These are phyloP conservation scores for Pythium utonaiense DNA, from an alignment of 352 stramenopile genomes.

Conservation along the genomic window DNA sequence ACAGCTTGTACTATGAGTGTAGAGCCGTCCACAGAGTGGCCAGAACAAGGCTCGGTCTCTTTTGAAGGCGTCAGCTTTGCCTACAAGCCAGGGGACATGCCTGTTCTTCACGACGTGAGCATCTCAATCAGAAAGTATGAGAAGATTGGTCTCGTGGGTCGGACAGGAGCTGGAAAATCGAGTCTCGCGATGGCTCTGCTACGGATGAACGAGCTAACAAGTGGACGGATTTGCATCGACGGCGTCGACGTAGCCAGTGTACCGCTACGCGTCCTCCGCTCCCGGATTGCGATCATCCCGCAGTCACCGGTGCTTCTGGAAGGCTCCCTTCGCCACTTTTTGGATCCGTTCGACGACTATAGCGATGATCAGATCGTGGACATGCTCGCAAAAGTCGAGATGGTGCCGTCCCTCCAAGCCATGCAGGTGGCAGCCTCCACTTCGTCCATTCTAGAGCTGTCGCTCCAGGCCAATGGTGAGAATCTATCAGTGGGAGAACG, in stretches of 20 bases:
- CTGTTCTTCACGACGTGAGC: conserved; percentile 20
- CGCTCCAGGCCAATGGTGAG: conserved; percentile 82
- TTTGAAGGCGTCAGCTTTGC: conserved; percentile 29
- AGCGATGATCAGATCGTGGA: conserved; percentile 60
- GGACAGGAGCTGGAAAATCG: conserved; percentile 39
- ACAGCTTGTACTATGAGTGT: not conserved
- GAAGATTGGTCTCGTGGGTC: conserved; percentile 74
- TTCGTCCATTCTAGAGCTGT: conserved; percentile 46
- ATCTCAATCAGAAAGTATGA: conserved; percentile 41
- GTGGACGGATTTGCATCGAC: conserved; percentile 27
- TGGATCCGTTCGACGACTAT: conserved; percentile 91
- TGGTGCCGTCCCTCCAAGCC: conserved; percentile 17
- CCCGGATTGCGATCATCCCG: conserved; percentile 91
- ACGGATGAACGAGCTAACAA: conserved; percentile 16
- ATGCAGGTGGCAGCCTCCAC: conserved; percentile 14
- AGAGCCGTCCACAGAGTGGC: conserved; percentile 1
- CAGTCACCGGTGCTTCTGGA: conserved; percentile 91
- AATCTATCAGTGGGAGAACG: conserved; percentile 94
- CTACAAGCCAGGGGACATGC: conserved; percentile 12
- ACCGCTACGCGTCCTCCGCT: conserved; percentile 40
- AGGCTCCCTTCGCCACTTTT: conserved; percentile 87
- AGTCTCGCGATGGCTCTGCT: conserved; percentile 19
- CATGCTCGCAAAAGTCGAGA: conserved; percentile 51
- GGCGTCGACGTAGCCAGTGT: conserved; percentile 23
- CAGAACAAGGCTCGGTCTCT: conserved; percentile 3